Base-by-base conservation (phyloP, 805 yeast genomes). In the Ogataea populi-albae region DNA sequence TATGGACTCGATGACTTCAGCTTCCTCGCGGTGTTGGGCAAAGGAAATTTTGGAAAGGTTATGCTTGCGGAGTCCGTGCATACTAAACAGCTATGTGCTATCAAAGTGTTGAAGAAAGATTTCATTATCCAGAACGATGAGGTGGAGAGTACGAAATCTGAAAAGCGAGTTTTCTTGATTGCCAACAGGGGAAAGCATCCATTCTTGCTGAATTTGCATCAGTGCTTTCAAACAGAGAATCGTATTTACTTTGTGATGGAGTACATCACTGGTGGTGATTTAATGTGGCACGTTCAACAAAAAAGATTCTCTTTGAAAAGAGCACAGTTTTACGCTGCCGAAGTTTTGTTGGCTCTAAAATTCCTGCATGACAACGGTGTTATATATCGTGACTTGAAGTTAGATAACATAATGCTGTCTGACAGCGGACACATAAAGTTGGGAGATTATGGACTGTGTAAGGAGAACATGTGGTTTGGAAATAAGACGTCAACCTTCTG, bases 261-360 rank as follows among this genome's bases (percentile, higher is more conserved):
- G 61, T 93, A 88, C 57, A 82, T 93, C 34, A 81, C 94, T 15
- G 99, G 98, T 40, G 99, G 99, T 61, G 99, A 93, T 66, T 73
- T 93, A 55, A 93, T 93, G 98, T 89, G 96, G 95, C 99, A 93
- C 60, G 94, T 93, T 52, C 98, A 93, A 63, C 86, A 87, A 54
- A 84, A 85, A 41, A 75, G 91, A 52, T 84, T 93, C 55, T 80
- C 96, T 2, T 82, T 89, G 12, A 78, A 84, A 47, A 75, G 97
- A 49, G 99, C 98, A 7, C 94, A 93, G 62, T 93, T 89, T 57
- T 93, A 93, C 61, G 98, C 98, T 2, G 95, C 97, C 25, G 98
- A 93, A 61, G 97, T 93, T 3, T 69, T 91, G 45, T 65, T 93
- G 36, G 98, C 95, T 0, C 70, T 93, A 58, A 85, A 91, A 58